Evolutionary conservation across 2,329 filamentous ascomycete species (phyloP).

Genomic region (Ceratocystis eucalypticola): DNA sequence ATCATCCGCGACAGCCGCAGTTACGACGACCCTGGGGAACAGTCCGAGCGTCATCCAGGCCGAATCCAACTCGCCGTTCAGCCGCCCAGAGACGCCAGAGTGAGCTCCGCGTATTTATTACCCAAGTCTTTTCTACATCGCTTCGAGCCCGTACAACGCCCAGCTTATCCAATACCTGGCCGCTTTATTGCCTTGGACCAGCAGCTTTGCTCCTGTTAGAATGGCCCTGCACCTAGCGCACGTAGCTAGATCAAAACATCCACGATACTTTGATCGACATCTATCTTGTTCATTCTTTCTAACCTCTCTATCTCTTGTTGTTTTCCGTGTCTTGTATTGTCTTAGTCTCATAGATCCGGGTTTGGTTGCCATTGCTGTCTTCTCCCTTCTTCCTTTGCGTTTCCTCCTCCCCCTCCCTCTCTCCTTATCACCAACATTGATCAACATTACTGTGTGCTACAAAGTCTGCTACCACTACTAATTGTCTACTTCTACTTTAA

Average conservation of each 20-base stretch:
- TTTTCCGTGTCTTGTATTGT: not conserved
- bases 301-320: not conserved
- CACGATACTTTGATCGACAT: not conserved
- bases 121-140: no score
- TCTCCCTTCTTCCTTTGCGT: not conserved
- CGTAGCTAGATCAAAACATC: not conserved
- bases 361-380: not conserved
- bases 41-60: not conserved
- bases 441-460: no score
- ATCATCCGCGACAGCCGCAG: not conserved
- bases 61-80: not conserved
- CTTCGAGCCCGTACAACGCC: no score
- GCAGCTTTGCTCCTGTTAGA: no score
- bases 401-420: not conserved
- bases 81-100: no score
- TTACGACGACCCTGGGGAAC: not conserved
- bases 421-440: no score
- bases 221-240: no score
- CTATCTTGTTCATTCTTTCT: slow-evolving; percentile 8
- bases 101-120: no score
- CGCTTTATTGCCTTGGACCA: no score
- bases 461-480: no score
- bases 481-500: not conserved
- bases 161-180: no score
- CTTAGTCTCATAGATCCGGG: not conserved